These are phyloP conservation scores for Nyctanthes arbortristis DNA, from an alignment of 257 asterid genomes.

Conservation along the genomic window DNA sequence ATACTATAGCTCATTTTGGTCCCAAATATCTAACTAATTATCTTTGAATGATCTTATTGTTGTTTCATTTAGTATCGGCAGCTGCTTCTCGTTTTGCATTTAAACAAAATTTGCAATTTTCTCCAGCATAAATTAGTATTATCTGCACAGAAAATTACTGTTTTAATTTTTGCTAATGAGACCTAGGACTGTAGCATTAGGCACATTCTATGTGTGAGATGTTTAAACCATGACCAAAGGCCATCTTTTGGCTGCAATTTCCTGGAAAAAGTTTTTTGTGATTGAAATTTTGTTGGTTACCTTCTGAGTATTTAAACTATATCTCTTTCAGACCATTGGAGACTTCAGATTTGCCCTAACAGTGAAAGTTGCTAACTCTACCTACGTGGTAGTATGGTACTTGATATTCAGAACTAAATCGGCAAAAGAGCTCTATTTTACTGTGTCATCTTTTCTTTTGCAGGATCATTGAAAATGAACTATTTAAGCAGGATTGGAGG, in stretches of 20 bases:
- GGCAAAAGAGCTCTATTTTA: slow-evolving; percentile 18
- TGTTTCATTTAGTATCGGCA: neutral
- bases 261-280: neutral
- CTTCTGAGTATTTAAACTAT: neutral
- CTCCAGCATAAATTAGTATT: neutral
- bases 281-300: neutral
- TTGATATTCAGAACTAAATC: neutral
- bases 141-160: neutral
- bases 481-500: slow-evolving; percentile 96
- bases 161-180: neutral
- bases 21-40: neutral
- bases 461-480: slow-evolving; percentile 88
- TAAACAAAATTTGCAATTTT: neutral
- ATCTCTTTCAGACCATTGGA: neutral
- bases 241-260: neutral
- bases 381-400: neutral
- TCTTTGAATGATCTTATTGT: neutral
- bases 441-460: slow-evolving; percentile 25
- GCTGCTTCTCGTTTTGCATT: neutral
- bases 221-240: no score
- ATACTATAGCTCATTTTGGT: neutral
- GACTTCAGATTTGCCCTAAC: no score
- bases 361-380: neutral
- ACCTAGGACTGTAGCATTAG: neutral
- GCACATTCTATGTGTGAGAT: no score